Evolutionary conservation across 2,329 filamentous ascomycete genomes (phyloP).

Genomic region (Hypoxylon sp.): DNA sequence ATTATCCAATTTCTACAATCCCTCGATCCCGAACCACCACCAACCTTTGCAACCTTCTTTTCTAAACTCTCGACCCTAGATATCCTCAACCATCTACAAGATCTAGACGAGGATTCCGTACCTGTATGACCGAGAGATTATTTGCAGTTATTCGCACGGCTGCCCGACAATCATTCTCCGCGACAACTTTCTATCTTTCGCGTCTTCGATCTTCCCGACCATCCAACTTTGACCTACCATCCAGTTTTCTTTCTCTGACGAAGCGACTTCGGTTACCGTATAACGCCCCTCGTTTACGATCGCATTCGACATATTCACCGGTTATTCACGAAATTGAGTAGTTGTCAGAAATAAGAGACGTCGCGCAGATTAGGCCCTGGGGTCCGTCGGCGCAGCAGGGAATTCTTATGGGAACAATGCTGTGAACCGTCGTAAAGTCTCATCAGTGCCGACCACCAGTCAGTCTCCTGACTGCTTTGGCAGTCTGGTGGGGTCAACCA

Average conservation of each 20-base stretch:
- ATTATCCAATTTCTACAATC: slow-evolving; percentile 23
- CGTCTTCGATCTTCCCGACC: not conserved
- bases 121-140: not conserved
- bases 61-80: slow-evolving; percentile 1
- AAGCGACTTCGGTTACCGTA: slow-evolving; percentile 13
- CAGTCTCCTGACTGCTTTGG: slow-evolving; percentile 44
- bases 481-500: slow-evolving; percentile 42
- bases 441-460: slow-evolving; percentile 43
- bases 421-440: slow-evolving; percentile 30
- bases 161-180: slow-evolving; percentile 9
- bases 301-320: slow-evolving; percentile 8
- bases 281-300: slow-evolving; percentile 13
- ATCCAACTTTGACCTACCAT: slow-evolving; percentile 5
- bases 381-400: slow-evolving; percentile 28
- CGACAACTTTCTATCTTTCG: slow-evolving; percentile 19
- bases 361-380: slow-evolving; percentile 22
- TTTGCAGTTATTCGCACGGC: not conserved
- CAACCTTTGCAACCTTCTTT: slow-evolving; percentile 13
- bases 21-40: not conserved
- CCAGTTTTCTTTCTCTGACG: slow-evolving; percentile 6
- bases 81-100: not conserved
- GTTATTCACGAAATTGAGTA: slow-evolving; percentile 12
- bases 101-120: not conserved
- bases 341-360: slow-evolving; percentile 23
- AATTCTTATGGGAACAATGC: slow-evolving; percentile 31